Base-by-base conservation (phyloP, 805 yeast species). In the Saccharomycopsis schoenii region DNA sequence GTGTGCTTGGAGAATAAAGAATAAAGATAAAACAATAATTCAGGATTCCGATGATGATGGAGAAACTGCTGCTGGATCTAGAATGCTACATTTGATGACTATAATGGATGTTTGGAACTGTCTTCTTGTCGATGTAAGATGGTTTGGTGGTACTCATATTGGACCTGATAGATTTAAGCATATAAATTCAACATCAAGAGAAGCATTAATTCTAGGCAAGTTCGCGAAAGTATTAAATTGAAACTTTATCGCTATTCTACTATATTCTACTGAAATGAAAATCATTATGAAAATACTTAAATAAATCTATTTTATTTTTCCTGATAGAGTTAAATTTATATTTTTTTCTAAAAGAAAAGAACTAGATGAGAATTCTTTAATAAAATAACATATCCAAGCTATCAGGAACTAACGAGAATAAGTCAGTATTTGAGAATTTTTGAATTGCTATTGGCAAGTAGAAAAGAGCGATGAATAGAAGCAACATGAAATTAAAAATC, bases 101-200 rank as follows among this genome's bases (percentile, higher is more conserved):
- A 80, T 83, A 65, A 86, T 86, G 88, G 90, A 89, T 67, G 88
- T 82, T 1, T 83, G 89, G 87, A 85, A 92, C 69, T 89, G 88
- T 3, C 80, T 91, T 65, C 97, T 92, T 2, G 73, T 63, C 3
- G 62, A 89, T 86, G 83, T 88, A 40, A 74, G 99, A 63, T 93
- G 97, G 97, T 94, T 81, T 71, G 97, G 97, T 17, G 99, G 99
- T 4, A 79, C 80, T 0, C 96, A 87, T 66, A 72, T 94, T 24
- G 99, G 99, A 0, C 94, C 98, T 0, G 97, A 89, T 72, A 76
- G 97, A 64, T 94, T 94, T 76, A 91, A 88, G 67, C 98, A 94
- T 71, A 94, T 94, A 61, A 94, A 93, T 68, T 78, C 91, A 2
- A 83, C 90, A 0, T 92, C 97, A 0, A 77, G 97, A 68, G 94